Evolutionary conservation across 108 stramenopile genomes (phyloP), one percentile per base, ranked within the genome.

Genomic region (Nannochloropsis oceanica): DNA sequence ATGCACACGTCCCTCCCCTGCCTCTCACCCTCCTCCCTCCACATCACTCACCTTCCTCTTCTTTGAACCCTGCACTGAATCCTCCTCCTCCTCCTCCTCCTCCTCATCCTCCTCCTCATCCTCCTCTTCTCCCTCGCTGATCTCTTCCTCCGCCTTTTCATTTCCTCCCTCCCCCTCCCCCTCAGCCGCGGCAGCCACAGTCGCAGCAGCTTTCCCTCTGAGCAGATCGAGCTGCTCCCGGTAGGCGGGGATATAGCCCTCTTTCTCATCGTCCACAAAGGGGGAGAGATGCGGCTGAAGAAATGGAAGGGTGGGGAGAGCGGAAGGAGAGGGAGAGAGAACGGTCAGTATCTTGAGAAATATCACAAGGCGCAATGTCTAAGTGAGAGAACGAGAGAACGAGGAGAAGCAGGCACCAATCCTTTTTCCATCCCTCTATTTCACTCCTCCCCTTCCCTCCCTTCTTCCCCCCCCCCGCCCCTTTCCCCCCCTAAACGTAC

Each of bases 221-320:
- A 42, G 86, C 44, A 44, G 86, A 85, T 98, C 94, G 59, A 99
- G 92, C 92, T 97, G 96, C 92, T 96, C 96, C 14, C 94, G 92
- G 90, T 97, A 99, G 27, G 94, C 95, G 13, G 99, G 99, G 83
- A 94, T 93, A 92, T 99, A 99, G 25, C 99, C 97, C 89, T 97
- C 99, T 81, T 95, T 94, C 44, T 95, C 94, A 86, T 99, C 94
- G 84, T 99, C 96, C 10, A 99, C 96, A 94, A 98, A 99, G 25
- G 99, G 99, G 80, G 95, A 95, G 14, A 73, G n/a, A 73, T 73
- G 59, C 59, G 59, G 59, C 59, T 73, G 59, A 9, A 5, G n/a
- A 7, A 8, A 9, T n/a, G n/a, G 2, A 9, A 9, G 59, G 34
- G 59, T n/a, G 2, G 59, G 59, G 59, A 73, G 1, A n/a, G 22